Evolutionary conservation across 2,329 filamentous ascomycete genomes (phyloP).

Genomic region (Capronia coronata): DNA sequence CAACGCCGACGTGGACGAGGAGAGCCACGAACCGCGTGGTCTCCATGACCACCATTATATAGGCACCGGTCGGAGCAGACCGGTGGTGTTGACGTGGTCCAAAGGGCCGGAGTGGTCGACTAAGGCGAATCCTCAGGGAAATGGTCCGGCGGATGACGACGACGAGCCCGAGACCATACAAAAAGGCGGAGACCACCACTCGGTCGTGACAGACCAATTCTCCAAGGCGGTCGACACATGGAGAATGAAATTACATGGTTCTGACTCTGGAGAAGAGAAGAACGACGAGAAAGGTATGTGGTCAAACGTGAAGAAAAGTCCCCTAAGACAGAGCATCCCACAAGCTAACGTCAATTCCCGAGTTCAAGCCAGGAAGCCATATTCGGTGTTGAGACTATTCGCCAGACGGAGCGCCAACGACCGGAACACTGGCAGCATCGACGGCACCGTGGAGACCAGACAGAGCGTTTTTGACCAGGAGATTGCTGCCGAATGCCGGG

Average conservation of each 20-base stretch:
- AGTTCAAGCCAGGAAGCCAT: slow-evolving; percentile 12
- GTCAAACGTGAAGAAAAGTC: background rate
- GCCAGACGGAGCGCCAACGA: slow-evolving; percentile 7
- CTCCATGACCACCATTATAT: background rate
- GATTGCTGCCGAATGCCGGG: slow-evolving; percentile 34
- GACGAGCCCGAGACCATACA: background rate
- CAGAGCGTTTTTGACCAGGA: slow-evolving; percentile 15
- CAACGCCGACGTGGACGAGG: background rate
- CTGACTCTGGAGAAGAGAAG: background rate
- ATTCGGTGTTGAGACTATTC: slow-evolving; percentile 16
- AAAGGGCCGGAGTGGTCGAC: background rate
- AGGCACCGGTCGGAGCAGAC: background rate
- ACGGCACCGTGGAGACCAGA: background rate
- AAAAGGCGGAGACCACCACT: slow-evolving; percentile 1
- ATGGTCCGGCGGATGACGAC: background rate
- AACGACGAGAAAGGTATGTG: slow-evolving; percentile 7
- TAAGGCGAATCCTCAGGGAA: background rate
- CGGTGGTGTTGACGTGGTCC: background rate
- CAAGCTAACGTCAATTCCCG: no score
- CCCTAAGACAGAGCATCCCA: no score
- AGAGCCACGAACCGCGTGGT: background rate
- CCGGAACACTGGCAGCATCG: background rate
- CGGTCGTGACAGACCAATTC: slow-evolving; percentile 5
- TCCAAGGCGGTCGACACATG: slow-evolving; percentile 8
- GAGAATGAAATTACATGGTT: background rate